Evolutionary conservation across 371 early-diverging fungal genomes (phyloP).

Genomic region (Dichotomocladium elegans): DNA sequence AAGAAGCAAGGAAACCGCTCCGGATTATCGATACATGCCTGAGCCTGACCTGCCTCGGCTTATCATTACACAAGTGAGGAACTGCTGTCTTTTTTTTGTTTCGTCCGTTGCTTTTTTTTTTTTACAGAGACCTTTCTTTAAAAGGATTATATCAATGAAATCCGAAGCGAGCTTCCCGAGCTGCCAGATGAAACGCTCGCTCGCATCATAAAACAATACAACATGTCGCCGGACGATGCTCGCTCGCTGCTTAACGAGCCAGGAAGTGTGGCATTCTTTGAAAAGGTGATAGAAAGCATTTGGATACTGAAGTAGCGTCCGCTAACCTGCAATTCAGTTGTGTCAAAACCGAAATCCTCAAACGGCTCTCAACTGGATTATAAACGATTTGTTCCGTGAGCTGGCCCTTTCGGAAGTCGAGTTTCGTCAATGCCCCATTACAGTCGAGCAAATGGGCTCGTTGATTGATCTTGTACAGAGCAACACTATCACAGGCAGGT

Average conservation of each 20-base stretch:
- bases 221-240: slow-evolving; percentile 52
- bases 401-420: slow-evolving; percentile 55
- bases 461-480: slow-evolving; percentile 63
- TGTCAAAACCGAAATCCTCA: slow-evolving; percentile 37
- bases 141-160: slow-evolving; percentile 44
- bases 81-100: neutral
- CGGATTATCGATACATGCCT: slow-evolving; percentile 92
- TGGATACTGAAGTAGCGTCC: neutral
- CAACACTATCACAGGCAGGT: slow-evolving; percentile 55
- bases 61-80: slow-evolving; percentile 33
- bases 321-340: slow-evolving; percentile 16
- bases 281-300: slow-evolving; percentile 34
- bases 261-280: slow-evolving; percentile 72
- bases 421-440: slow-evolving; percentile 58
- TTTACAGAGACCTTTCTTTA: no score
- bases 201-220: slow-evolving; percentile 63
- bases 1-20: slow-evolving; percentile 78
- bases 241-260: slow-evolving; percentile 69
- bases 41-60: slow-evolving; percentile 84
- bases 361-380: slow-evolving; percentile 55
- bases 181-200: slow-evolving; percentile 62
- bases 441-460: slow-evolving; percentile 54
- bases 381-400: slow-evolving; percentile 75
- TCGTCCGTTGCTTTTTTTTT: no score
- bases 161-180: slow-evolving; percentile 60